These are phyloP conservation scores for Epipyxis sp. DNA, from an alignment of 108 stramenopile species.

Conservation along the genomic window DNA sequence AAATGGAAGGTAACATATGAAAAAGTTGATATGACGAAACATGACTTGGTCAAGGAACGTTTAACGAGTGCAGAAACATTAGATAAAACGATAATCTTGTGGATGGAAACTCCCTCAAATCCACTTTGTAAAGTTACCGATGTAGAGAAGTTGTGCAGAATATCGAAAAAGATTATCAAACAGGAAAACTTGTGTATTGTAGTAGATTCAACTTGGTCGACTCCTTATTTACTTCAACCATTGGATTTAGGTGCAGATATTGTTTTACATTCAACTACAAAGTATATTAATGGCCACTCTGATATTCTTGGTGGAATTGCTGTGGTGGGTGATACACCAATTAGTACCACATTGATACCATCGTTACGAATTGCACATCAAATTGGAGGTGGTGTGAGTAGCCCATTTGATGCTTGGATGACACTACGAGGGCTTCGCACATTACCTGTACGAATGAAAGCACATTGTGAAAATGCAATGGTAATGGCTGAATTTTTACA, in stretches of 20 bases:
- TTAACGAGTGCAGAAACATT: background rate
- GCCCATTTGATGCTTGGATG: slow-evolving; percentile 23
- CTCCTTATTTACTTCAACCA: background rate
- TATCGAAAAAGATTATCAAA: background rate
- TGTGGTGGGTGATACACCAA: background rate
- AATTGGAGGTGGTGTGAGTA: background rate
- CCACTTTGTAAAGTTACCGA: slow-evolving; percentile 13
- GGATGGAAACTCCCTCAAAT: slow-evolving; percentile 6
- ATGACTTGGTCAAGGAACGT: background rate
- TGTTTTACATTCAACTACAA: background rate
- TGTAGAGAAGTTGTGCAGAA: background rate
- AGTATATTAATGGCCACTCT: background rate
- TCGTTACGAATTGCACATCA: background rate
- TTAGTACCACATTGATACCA: background rate
- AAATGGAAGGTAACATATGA: slow-evolving; percentile 2
- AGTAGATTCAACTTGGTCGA: slow-evolving; percentile 27
- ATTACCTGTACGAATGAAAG: slow-evolving; percentile 9
- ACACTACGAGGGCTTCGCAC: slow-evolving; percentile 15
- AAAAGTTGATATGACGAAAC: slow-evolving; percentile 27
- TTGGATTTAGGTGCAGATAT: slow-evolving; percentile 21
- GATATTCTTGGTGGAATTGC: slow-evolving; percentile 3
- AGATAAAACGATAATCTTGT: background rate
- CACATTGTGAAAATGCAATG: background rate
- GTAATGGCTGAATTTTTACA: slow-evolving; percentile 2
- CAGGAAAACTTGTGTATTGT: background rate